Percentiles rank a stretch among this genome's conserved stretches.
These are phyloP conservation scores for Rhodotorula sp. DNA, from an alignment of 1,284 basidiomycete genomes.

Conservation along the genomic window DNA sequence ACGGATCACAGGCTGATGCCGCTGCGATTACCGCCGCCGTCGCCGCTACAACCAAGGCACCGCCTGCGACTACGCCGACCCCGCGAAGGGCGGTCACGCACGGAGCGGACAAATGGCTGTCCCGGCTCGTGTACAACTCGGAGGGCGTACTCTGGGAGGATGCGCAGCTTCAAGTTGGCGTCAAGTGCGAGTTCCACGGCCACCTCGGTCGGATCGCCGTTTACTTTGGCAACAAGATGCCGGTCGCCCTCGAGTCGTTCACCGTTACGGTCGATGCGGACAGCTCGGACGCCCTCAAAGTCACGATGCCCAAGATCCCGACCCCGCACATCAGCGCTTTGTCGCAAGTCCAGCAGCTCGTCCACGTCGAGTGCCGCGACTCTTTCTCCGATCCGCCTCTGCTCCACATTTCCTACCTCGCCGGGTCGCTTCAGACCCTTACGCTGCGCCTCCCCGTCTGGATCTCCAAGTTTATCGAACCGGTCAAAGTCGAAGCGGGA, in stretches of 20 bases:
- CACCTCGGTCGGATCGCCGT: slow-evolving; percentile 86
- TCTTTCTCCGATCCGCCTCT: slow-evolving; percentile 74
- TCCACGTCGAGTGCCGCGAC: slow-evolving; percentile 92
- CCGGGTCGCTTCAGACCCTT: slow-evolving; percentile 83
- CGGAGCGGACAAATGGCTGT: slow-evolving; percentile 66
- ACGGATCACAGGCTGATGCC: not conserved
- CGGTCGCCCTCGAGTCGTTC: slow-evolving; percentile 77
- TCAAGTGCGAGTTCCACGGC: slow-evolving; percentile 94
- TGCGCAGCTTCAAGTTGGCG: slow-evolving; percentile 86
- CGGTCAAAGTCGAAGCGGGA: slow-evolving; percentile 72
- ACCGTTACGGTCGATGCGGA: slow-evolving; percentile 74
- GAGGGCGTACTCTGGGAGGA: slow-evolving; percentile 97
- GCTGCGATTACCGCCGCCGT: slow-evolving; percentile 4
- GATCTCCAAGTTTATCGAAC: slow-evolving; percentile 88
- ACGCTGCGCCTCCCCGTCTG: slow-evolving; percentile 81
- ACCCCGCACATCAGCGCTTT: slow-evolving; percentile 70
- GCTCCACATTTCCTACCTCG: slow-evolving; percentile 85
- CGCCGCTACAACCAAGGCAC: slow-evolving; percentile 42
- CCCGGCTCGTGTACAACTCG: slow-evolving; percentile 71
- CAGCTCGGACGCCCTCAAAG: slow-evolving; percentile 70
- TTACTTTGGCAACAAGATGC: slow-evolving; percentile 93
- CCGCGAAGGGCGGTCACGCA: slow-evolving; percentile 42
- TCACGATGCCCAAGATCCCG: slow-evolving; percentile 84
- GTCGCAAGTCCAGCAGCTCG: slow-evolving; percentile 85
- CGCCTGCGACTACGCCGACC: slow-evolving; percentile 44